Conservation (phyloP, 2,329 filamentous ascomycete genomes). For the Epichloe typhina region DNA sequence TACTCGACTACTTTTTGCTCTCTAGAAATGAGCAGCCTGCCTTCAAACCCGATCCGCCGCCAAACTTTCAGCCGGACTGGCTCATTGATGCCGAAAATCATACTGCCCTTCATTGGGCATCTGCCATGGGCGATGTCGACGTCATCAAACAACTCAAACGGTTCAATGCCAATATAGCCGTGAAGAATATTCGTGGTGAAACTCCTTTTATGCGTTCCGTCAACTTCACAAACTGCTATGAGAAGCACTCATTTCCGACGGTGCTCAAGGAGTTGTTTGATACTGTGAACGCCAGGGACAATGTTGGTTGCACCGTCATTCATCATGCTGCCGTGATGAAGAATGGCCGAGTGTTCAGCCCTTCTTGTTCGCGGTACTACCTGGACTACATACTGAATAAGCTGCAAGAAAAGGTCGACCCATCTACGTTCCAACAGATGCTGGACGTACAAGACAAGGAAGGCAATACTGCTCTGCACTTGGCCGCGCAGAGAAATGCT, state of each 20-base stretch:
- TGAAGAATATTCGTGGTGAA: conserved; percentile 61
- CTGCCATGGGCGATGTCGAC: conserved; percentile 90
- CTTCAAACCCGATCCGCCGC: conserved; percentile 63
- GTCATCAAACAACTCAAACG: conserved; percentile 79
- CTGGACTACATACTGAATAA: conserved; percentile 82
- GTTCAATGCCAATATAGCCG: conserved; percentile 62
- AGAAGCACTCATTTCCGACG: conserved; percentile 78
- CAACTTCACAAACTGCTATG: conserved; percentile 92
- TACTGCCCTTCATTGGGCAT: conserved; percentile 92
- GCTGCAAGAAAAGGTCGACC: conserved; percentile 64
- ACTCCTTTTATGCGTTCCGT: conserved; percentile 92
- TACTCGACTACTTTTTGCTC: conserved; percentile 94
- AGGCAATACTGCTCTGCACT: conserved; percentile 73
- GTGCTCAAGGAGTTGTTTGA: conserved; percentile 74
- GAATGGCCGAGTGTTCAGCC: conserved; percentile 66
- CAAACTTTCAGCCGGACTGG: conserved; percentile 78
- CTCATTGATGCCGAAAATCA: conserved; percentile 89
- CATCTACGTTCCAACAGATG: conserved; percentile 62
- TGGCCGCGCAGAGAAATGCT: conserved; percentile 69
- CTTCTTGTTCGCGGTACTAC: conserved; percentile 84
- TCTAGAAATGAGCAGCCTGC: conserved; percentile 65
- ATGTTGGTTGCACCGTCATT: conserved; percentile 74
- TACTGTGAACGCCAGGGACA: conserved; percentile 69
- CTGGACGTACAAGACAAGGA: conserved; percentile 73
- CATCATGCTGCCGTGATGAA: conserved; percentile 90